Evolutionary conservation across 257 asterid genomes (phyloP), one percentile per base, ranked within the genome.

Genomic region (Craterostigma plantagineum): DNA sequence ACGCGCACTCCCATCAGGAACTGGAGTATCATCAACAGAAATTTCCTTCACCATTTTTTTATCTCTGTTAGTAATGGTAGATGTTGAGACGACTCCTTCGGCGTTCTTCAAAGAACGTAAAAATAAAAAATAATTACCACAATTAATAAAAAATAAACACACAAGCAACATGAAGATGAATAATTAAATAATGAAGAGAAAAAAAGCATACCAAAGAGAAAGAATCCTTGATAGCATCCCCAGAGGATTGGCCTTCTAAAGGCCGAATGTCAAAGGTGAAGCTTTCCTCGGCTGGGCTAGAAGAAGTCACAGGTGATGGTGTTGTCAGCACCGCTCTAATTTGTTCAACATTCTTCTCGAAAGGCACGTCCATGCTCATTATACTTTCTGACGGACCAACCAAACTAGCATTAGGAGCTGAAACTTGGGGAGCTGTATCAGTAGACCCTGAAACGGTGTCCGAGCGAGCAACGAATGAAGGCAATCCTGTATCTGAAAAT

Each of bases 201-300:
- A 42, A 41, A 52, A 65, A 14, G 48, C 66, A 45, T 69, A 79
- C 85, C 85, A 16, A 63, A 16, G 77, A 51, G 52, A 56, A 46
- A 57, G 48, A 51, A 46, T 49, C 59, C 54, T 46, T 48, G 56
- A 45, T 54, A 53, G 68, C 34, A 63, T 58, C 79, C 58, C 61
- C 75, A 14, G 52, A 54, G 43, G 87, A 43, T 53, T 51, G 72
- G 59, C 61, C 59, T 46, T 49, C 77, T 60, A 66, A 56, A 58
- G 68, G 79, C 63, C 64, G 58, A 18, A 55, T 57, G 46, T 74
- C 79, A 56, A 80, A 69, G 33, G 85, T 63, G 62, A 69, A 77
- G 59, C 72, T 59, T 57, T 57, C 65, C 51, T 72, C 87, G 50
- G 64, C 84, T 59, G 51, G 62, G 16, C 63, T 40, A 15, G 63